Evolutionary conservation across 2,329 filamentous ascomycete species (phyloP), one percentile per base, ranked within the genome.

Genomic region (Exophiala sideris): DNA sequence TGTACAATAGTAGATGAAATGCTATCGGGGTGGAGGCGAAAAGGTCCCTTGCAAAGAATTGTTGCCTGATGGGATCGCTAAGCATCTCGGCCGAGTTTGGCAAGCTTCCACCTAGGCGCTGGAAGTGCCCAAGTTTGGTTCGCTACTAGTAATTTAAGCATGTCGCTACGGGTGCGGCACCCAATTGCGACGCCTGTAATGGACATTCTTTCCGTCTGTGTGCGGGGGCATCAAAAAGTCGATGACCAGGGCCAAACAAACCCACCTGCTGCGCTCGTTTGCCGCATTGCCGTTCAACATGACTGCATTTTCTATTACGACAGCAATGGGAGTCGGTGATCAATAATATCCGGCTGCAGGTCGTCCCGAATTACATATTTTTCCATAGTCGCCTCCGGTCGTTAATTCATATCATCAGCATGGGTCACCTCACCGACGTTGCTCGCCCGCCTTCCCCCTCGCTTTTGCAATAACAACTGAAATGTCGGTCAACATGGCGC

Each of bases 351-450:
- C 56, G 56, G 56, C 40, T 38, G 16, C 39, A 18, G 20, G 36
- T 34, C 48, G 35, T 51, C 33, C 56, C 56, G 56, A 54, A 48
- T 36, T 54, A 51, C 51, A 54, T 55, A 40, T 48, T 44, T 56
- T 29, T 41, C 56, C 52, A 48, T 56, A 45, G 45, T 32, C 40
- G 35, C 14, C 32, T 52, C 21, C 39, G 24, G 12, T 38, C 44
- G 9, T 21, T 50, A 16, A 41, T 18, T 45, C 45, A 44, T 39
- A n/a, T 44, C 41, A 44, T 10, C 29, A 24, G 9, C 11, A 59
- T 59, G 56, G 41, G 35, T 34, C 45, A 24, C 24, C 46, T 42
- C 42, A 50, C 42, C 33, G 44, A 45, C 21, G 18, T 46, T 36
- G 14, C 24, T 29, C 29, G 1, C 33, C n/a, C n/a, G 40, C 33